Conservation (phyloP, 1,284 basidiomycete species). For the Apiotrichum siamense region DNA sequence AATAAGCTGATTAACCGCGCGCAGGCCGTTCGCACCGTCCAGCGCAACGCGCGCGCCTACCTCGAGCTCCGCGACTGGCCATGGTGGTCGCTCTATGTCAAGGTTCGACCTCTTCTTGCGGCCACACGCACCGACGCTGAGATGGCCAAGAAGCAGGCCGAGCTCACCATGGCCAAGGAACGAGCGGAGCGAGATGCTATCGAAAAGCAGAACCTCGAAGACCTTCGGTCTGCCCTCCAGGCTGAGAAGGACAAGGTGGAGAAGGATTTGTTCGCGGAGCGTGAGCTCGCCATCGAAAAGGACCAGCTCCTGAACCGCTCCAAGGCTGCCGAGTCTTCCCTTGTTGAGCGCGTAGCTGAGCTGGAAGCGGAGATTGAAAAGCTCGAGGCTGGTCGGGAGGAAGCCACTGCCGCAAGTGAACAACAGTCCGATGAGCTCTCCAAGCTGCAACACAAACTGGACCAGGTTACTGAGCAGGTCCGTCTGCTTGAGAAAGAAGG, state of each 20-base stretch:
- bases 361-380: constrained; percentile 78
- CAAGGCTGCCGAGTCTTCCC: constrained; percentile 73
- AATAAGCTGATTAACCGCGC: constrained; percentile 93
- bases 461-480: constrained; percentile 76
- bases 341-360: constrained; percentile 76
- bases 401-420: constrained; percentile 50
- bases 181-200: constrained; percentile 75
- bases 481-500: constrained; percentile 71
- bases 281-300: constrained; percentile 73
- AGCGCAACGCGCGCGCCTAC: constrained; percentile 88
- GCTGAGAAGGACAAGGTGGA: constrained; percentile 75
- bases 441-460: constrained; percentile 53
- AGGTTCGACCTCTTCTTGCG: constrained; percentile 85
- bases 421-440: constrained; percentile 23
- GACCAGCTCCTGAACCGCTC: constrained; percentile 76
- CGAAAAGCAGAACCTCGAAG: constrained; percentile 71
- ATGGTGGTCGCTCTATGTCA: constrained; percentile 98
- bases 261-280: constrained; percentile 73
- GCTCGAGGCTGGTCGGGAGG: constrained; percentile 78
- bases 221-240: constrained; percentile 69
- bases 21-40: constrained; percentile 83
- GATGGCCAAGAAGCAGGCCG: constrained; percentile 78
- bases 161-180: constrained; percentile 74
- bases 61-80: constrained; percentile 88
- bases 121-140: constrained; percentile 92